These are phyloP conservation scores for Melanopsichium pennsylvanicum DNA, from an alignment of 1,284 basidiomycete genomes.

Conservation along the genomic window DNA sequence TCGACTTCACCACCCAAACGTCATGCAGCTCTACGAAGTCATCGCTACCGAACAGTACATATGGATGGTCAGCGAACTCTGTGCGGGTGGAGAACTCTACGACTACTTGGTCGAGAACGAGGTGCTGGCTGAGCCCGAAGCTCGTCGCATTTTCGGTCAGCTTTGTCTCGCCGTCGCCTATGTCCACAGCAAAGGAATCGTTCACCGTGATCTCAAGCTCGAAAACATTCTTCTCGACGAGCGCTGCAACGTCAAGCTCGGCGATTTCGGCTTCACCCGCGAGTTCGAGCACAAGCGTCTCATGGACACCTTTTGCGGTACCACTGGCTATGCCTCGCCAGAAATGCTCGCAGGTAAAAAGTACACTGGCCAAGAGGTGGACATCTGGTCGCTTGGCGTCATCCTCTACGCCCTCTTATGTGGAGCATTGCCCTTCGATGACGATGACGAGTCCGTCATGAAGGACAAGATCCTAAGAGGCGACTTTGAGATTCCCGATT, in stretches of 20 bases:
- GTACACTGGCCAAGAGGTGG: slow-evolving; percentile 94
- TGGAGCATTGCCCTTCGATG: slow-evolving; percentile 94
- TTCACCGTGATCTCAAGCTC: slow-evolving; percentile 71
- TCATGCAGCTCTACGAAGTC: slow-evolving; percentile 95
- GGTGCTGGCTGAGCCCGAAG: slow-evolving; percentile 62
- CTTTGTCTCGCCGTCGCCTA: slow-evolving; percentile 67
- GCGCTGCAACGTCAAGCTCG: slow-evolving; percentile 71
- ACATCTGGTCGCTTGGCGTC: slow-evolving; percentile 95
- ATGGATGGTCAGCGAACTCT: slow-evolving; percentile 97
- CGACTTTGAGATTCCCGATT: slow-evolving; percentile 82
- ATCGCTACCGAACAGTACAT: slow-evolving; percentile 93
- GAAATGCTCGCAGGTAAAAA: slow-evolving; percentile 90
- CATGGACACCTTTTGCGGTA: slow-evolving; percentile 96
- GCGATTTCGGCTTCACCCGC: slow-evolving; percentile 94
- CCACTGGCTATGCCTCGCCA: slow-evolving; percentile 91
- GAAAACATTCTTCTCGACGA: slow-evolving; percentile 68
- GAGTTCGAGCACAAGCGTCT: slow-evolving; percentile 85
- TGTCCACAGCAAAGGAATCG: slow-evolving; percentile 67
- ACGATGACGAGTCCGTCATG: slow-evolving; percentile 92
- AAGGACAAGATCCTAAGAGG: slow-evolving; percentile 83
- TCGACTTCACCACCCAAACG: slow-evolving; percentile 90
- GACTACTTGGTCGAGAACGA: slow-evolving; percentile 68
- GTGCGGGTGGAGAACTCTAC: slow-evolving; percentile 78
- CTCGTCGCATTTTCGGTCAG: slow-evolving; percentile 66
- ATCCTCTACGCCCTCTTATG: slow-evolving; percentile 93